Base-by-base conservation (phyloP, 2,329 filamentous ascomycete species). In the Trichoderma harzianum region DNA sequence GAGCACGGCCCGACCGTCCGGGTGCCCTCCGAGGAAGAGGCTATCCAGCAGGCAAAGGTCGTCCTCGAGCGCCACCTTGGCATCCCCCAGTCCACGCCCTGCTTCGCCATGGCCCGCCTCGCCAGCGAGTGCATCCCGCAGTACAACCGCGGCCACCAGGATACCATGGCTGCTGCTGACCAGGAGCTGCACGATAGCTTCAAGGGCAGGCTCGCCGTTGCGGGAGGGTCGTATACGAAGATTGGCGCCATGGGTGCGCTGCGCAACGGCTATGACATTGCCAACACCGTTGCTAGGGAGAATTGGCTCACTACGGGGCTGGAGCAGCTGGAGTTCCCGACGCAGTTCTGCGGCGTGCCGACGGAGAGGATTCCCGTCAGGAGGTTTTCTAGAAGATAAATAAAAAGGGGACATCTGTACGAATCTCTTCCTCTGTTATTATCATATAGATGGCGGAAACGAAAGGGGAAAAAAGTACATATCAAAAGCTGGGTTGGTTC, bases 61-160 rank as follows among this genome's bases (percentile, higher is more conserved):
- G 84, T 97, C 7, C 84, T 98, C 2, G 82, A 87, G 73, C 87
- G 94, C 24, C 95, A 98, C 77, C 84, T 98, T 6, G 86, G 86
- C 72, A 93, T 98, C 78, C 86, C 83, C 21, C 74, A 77, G 0
- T 87, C 88, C 26, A 83, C 88, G 30, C 90, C 92, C 0, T 84
- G 85, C 21, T 84, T 90, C n/a, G 87, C 87, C 39, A 84, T 88
- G 72, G 90, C 90, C 18, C 87, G 87, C 71, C 78, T 88, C 61
- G 86, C 86, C 74, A 79, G 84, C 72, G 86, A 96, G 73, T 97
- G 94, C 78, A 96, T 99, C 75, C 95, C 96, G 12, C 96, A 99
- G 82, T 97, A 97, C 80, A 88, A 86, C 0, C 90, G 97, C 1
- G 94, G 94, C 43, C 95, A 98, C 80, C 82, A 88, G 30, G 80